Percentiles rank a stretch among this genome's conserved stretches.
phyloP scores from a whole-genome alignment of 495 filamentous ascomycete genomes.

The Aspergillus sclerotioniger region DNA sequence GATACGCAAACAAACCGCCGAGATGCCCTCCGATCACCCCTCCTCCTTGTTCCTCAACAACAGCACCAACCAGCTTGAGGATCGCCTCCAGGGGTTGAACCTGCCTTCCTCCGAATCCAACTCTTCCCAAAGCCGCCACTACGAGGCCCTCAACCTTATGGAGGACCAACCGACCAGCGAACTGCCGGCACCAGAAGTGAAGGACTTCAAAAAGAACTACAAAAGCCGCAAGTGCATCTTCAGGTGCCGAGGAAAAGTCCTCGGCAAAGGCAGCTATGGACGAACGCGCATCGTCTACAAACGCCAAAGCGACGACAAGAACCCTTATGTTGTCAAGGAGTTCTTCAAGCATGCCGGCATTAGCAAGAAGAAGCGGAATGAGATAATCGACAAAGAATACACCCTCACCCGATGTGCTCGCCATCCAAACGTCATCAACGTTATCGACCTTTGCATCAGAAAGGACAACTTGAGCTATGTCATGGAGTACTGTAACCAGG shows the following conservation, averaged over 20 bases:
- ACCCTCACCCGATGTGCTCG: background rate
- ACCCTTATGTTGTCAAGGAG: background rate
- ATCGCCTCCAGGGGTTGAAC: too few relatives aligned
- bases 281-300: background rate
- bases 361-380: background rate
- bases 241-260: background rate
- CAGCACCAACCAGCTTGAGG: too few relatives aligned
- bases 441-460: slow-evolving; percentile 55
- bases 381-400: background rate
- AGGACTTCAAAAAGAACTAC: background rate
- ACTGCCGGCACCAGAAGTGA: too few relatives aligned
- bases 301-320: background rate
- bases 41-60: too few relatives aligned
- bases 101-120: too few relatives aligned
- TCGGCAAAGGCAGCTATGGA: background rate
- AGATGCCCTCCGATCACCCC: too few relatives aligned
- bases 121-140: too few relatives aligned
- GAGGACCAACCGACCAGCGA: background rate
- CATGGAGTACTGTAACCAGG: slow-evolving; percentile 78
- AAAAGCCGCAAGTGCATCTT: background rate
- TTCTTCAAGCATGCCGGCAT: background rate
- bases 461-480: slow-evolving; percentile 71
- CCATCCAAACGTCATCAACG: background rate
- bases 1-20: background rate
- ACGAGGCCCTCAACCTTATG: too few relatives aligned